Base-by-base conservation (phyloP, 2,329 filamentous ascomycete species). In the Fusarium circinatum region DNA sequence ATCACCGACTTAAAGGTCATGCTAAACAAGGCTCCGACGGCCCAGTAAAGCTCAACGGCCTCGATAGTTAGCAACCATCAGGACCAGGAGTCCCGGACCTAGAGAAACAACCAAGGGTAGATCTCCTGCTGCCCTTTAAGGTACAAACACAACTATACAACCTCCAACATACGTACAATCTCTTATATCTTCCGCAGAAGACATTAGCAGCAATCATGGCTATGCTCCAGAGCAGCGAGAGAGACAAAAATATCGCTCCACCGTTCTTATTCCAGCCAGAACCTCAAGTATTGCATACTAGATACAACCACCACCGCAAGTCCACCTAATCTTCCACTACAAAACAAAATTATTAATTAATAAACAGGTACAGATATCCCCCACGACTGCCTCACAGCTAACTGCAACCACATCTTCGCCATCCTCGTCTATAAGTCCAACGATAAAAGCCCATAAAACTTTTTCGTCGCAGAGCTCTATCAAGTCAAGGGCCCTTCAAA, bases 171-270 rank as follows among this genome's bases (percentile, higher is more conserved):
- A 13, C 18, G 2, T 47, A 28, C 5, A 47, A 28, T 2, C 24
- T 15, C 0, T 9, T 47, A 13, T 28, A 18, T 10, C 44, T 47
- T 22, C 24, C 24, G 13, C 24, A 28, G 13, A 22, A 15, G 18
- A 0, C 44, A 2, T 28, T 47, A 0, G 44, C 24, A 14, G 24
- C 8, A 5, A 45, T 26, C 7, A 9, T 12, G 5, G 4, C 8
- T 0, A 45, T 45, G 44, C 17, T 45, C 6, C 24, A 13, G 8
- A 45, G 24, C 17, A 47, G 6, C 4, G 18, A 28, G 18, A 28
- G 4, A 0, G 18, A 47, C 18, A 24, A 47, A 1, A 22, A 47
- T 14, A 12, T 47, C 13, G 18, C 24, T 28, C 24, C 24, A 3
- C 18, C 12, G 8, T 28, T 47, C 13, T 6, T 13, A 0, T 47